These are phyloP conservation scores for Exophiala alcalophila DNA, from an alignment of 2,329 filamentous ascomycete species.

Conservation along the genomic window DNA sequence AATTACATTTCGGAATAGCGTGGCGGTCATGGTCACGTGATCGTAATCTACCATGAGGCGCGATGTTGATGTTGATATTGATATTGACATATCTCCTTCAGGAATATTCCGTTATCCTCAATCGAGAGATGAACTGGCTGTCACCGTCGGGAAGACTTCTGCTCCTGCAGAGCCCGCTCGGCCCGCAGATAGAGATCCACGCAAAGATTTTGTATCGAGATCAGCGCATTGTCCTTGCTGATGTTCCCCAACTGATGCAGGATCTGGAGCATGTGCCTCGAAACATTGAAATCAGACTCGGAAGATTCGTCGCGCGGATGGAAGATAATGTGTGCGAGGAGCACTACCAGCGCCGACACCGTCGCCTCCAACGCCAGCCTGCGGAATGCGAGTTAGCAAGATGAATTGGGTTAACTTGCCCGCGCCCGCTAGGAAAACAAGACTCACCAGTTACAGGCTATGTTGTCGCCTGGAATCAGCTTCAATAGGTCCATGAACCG, in stretches of 20 bases:
- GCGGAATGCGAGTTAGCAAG: not conserved
- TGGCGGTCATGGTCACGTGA: too few relatives aligned
- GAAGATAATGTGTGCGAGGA: slow-evolving; percentile 93
- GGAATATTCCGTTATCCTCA: too few relatives aligned
- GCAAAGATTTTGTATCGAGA: slow-evolving; percentile 70
- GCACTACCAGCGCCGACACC: slow-evolving; percentile 84
- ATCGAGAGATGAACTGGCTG: too few relatives aligned
- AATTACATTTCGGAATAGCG: too few relatives aligned
- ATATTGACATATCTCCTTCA: too few relatives aligned
- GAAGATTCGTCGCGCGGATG: slow-evolving; percentile 71
- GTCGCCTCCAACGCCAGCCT: slow-evolving; percentile 93
- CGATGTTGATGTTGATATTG: too few relatives aligned
- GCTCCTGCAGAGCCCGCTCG: slow-evolving; percentile 7
- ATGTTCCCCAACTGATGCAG: slow-evolving; percentile 44
- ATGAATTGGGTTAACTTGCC: too few relatives aligned
- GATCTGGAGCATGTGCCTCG: slow-evolving; percentile 12
- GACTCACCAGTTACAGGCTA: slow-evolving; percentile 85
- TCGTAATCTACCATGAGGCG: too few relatives aligned
- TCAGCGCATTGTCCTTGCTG: slow-evolving; percentile 92
- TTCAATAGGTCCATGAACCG: slow-evolving; percentile 82
- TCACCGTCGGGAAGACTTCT: slow-evolving; percentile 1
- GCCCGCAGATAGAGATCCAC: slow-evolving; percentile 17
- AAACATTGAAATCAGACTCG: slow-evolving; percentile 10
- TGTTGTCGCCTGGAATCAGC: slow-evolving; percentile 91
- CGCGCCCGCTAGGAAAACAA: not conserved